A percentile compares a stretch with the other conserved stretches of the same genome.
phyloP scores from a whole-genome alignment of 768 basidiomycete species.

The Punctularia strigosozonata region DNA sequence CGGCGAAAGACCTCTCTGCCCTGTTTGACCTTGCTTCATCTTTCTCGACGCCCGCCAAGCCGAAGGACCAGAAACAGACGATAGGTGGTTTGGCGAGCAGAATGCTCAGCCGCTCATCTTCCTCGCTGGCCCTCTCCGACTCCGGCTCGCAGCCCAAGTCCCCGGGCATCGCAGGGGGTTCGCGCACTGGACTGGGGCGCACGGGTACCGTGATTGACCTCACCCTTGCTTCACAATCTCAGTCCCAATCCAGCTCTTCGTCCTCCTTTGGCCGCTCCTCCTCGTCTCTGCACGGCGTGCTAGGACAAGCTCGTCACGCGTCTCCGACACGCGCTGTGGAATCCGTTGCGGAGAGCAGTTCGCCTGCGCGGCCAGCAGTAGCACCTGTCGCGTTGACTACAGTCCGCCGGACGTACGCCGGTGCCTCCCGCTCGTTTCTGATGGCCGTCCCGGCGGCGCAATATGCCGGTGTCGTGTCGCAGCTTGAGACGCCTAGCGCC shows the following conservation, averaged over 20 bases:
- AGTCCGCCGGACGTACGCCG: conserved; percentile 56
- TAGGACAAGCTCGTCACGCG: neutral
- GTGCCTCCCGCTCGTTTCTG: conserved; percentile 71
- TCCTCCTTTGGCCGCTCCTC: conserved; percentile 6
- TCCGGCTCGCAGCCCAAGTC: neutral
- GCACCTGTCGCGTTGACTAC: conserved; percentile 16
- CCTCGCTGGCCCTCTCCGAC: neutral
- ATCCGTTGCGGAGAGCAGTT: conserved; percentile 6
- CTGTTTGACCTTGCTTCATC: conserved; percentile 30
- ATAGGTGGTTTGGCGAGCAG: conserved; percentile 39
- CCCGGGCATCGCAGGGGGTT: neutral
- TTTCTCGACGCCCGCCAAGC: neutral
- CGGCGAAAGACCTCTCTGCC: conserved; percentile 31
- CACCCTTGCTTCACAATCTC: neutral
- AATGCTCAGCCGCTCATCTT: conserved; percentile 20
- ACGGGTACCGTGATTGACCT: neutral
- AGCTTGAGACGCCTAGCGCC: conserved; percentile 10
- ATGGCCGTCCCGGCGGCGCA: conserved; percentile 38
- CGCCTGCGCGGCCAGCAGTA: conserved; percentile 6
- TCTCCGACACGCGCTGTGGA: conserved; percentile 14
- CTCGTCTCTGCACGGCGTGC: neutral
- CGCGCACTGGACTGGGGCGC: neutral
- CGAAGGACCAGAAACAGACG: conserved; percentile 6
- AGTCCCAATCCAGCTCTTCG: neutral
- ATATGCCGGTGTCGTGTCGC: conserved; percentile 3